Conservation (phyloP, 768 basidiomycete species). For the Russula sp. region DNA sequence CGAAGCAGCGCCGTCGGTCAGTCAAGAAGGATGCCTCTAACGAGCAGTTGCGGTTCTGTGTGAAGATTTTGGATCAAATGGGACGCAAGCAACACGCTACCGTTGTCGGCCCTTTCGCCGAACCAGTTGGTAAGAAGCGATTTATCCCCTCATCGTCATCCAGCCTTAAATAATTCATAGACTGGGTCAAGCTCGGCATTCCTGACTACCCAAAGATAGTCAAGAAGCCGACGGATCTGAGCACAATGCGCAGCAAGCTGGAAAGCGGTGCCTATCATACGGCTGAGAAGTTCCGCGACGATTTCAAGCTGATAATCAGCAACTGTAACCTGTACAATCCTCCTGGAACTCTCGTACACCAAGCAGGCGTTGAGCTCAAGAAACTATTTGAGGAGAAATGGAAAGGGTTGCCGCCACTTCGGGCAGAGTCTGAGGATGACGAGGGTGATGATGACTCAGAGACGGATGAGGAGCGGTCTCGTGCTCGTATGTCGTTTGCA, state of each 20-base stretch:
- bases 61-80: slow-evolving; percentile 69
- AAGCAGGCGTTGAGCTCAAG: slow-evolving; percentile 82
- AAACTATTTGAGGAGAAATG: slow-evolving; percentile 91
- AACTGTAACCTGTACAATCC: slow-evolving; percentile 96
- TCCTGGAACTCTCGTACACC: slow-evolving; percentile 78
- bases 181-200: slow-evolving; percentile 72
- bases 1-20: slow-evolving; percentile 64
- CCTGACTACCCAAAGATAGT: slow-evolving; percentile 85
- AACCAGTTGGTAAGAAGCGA: slow-evolving; percentile 78
- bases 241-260: slow-evolving; percentile 83
- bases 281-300: slow-evolving; percentile 80
- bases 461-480: slow-evolving; percentile 60
- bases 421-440: slow-evolving; percentile 51
- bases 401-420: slow-evolving; percentile 67
- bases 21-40: slow-evolving; percentile 61
- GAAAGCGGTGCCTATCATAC: slow-evolving; percentile 71
- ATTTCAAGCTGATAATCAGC: slow-evolving; percentile 91
- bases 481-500: slow-evolving; percentile 47
- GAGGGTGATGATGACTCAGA: slow-evolving; percentile 64
- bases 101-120: slow-evolving; percentile 82
- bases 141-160: slow-evolving; percentile 3
- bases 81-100: slow-evolving; percentile 72
- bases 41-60: slow-evolving; percentile 84
- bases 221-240: slow-evolving; percentile 94
- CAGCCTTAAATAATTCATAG: slow-evolving; percentile 40